Conservation (phyloP, 2,329 filamentous ascomycete genomes). For the Zopfia rhizophila region DNA sequence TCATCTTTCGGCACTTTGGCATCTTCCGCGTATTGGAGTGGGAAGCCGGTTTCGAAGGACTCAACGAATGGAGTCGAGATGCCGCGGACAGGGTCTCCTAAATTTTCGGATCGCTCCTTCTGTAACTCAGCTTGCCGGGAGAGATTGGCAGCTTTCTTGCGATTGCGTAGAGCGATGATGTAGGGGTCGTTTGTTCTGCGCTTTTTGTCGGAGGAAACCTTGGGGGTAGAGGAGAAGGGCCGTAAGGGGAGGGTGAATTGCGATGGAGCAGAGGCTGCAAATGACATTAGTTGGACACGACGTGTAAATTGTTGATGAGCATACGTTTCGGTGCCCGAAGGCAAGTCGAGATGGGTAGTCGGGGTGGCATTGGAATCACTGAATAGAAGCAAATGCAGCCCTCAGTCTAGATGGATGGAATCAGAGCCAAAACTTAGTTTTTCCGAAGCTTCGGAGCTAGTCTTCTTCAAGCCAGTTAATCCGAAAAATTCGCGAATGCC, state of each 20-base stretch:
- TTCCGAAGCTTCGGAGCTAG: slow-evolving; percentile 22
- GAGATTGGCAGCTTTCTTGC: slow-evolving; percentile 85
- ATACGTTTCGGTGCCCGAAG: slow-evolving; percentile 54
- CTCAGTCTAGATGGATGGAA: too few relatives aligned
- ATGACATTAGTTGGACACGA: slow-evolving; percentile 8
- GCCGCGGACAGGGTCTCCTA: slow-evolving; percentile 84
- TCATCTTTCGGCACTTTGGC: slow-evolving; percentile 39
- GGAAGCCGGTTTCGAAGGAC: slow-evolving; percentile 74
- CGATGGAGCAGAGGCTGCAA: slow-evolving; percentile 33
- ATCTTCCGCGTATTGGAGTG: slow-evolving; percentile 34
- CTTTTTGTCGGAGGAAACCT: slow-evolving; percentile 69
- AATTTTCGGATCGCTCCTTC: slow-evolving; percentile 69
- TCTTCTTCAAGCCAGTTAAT: slow-evolving; percentile 1
- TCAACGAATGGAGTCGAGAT: slow-evolving; percentile 82
- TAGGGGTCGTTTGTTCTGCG: slow-evolving; percentile 82
- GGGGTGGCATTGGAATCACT: slow-evolving; percentile 56
- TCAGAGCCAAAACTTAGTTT: slow-evolving; percentile 28
- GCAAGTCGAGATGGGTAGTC: slow-evolving; percentile 57
- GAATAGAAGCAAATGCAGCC: too few relatives aligned
- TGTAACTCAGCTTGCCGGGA: slow-evolving; percentile 77
- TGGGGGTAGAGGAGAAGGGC: slow-evolving; percentile 71
- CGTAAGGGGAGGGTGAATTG: slow-evolving; percentile 65
- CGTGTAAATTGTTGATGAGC: slow-evolving; percentile 6
- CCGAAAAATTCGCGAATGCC: slow-evolving; percentile 26
- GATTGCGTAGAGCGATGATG: slow-evolving; percentile 79